Base-by-base conservation (phyloP, 169 alveolate species). In the Cryptosporidium sp. region DNA sequence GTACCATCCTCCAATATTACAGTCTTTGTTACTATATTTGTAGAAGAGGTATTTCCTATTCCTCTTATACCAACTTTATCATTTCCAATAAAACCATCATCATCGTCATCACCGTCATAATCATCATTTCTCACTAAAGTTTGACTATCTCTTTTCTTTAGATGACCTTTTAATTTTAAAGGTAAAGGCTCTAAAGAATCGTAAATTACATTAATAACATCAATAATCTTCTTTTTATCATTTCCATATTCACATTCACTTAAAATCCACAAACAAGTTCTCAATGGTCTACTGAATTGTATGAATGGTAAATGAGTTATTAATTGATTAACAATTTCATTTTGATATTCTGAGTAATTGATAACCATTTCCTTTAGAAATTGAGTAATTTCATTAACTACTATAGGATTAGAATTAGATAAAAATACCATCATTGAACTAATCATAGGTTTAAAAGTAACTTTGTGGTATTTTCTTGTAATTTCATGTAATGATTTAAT, bases 1-100 rank as follows among this genome's bases (percentile, higher is more conserved):
- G 99, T 97, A 12, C 99, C 99, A 94, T 98, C 99, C 14, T 97
- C 97, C 71, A 97, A 86, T n/a, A 97, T 95, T 3, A 97, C 97
- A n/a, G 99, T 97, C 75, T 94, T 96, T 16, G 92, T 85, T 18
- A 74, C 23, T 4, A 71, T 31, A 43, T 51, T 73, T 16, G 86
- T 10, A 23, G 51, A 43, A 10, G 7, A 18, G 3, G 71, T 43
- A 84, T n/a, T 50, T 43, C 75, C 70, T n/a, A 48, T n/a, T 45
- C 52, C 52, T 45, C 1, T 16, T 5, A 2, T 37, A 23, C 2
- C 39, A 37, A 10, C n/a, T 14, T 52, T 35, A 68, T 68, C 31
- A n/a, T 10, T 69, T 29, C 50, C n/a, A 26, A n/a, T 50, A 26
- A 21, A 23, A 45, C 18, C 9, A 45, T 33, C 35, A 37, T 23